Base-by-base conservation (phyloP, 1,284 basidiomycete species). In the Mycosarcoma mackinlayi region DNA sequence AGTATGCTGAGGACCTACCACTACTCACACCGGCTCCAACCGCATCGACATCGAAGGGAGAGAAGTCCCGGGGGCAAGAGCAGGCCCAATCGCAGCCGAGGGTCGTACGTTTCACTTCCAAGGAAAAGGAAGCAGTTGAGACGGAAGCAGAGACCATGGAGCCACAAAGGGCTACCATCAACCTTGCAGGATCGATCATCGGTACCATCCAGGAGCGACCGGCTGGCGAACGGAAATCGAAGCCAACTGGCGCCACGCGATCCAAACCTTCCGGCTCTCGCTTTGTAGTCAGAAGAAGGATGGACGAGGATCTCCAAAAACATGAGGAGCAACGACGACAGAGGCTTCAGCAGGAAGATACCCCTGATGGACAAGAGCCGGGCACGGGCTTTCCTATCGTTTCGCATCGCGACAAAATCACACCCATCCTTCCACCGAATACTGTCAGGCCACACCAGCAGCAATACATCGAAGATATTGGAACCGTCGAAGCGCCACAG, bases 231-330 rank as follows among this genome's bases (percentile, higher is more conserved):
- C 41, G 28, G 16, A 50, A 38, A 28, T 23, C 47, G n/a, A 47
- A 28, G 11, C 3, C 58, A 16, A 25, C 18, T n/a, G 40, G 28
- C n/a, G 25, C 46, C 1, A 18, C 27, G 13, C 37, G 41, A 35
- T 13, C 53, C 3, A 71, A 66, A 21, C 42, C 55, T 11, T 59
- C 63, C 4, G 59, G 51, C 1, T 73, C 70, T 3, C 52, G 65
- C 30, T 73, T 73, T 38, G 49, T 68, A 1, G 65, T 64, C 11
- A 45, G 60, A 14, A 50, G 54, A 34, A 58, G 57, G 46, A 68
- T 73, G 65, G 70, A 73, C 37, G 65, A 64, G 27, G 65, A 68
- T n/a, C 48, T 73, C 0, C 63, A 61, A 24, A 59, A 58, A 37
- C 53, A 70, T 27, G 67, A 70, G 13, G 61, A 64, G 38, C 52